Evolutionary conservation across 768 basidiomycete genomes (phyloP).

Genomic region (Panaeolus papilionaceus): DNA sequence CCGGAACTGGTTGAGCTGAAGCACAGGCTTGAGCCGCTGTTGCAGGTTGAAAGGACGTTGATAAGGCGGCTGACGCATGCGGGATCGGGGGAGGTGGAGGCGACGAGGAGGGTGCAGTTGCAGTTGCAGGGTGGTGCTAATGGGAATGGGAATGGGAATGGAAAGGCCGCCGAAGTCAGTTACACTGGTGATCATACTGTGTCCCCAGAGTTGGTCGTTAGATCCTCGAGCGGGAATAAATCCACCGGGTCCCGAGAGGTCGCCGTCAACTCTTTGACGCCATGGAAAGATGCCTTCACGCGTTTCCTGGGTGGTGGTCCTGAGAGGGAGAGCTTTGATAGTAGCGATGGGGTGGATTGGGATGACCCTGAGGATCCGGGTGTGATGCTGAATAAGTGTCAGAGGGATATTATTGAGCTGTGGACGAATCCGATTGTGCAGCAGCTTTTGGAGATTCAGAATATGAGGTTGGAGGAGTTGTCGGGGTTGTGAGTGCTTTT

Average conservation of each 20-base stretch:
- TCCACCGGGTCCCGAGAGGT: constrained; percentile 47
- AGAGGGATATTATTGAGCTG: constrained; percentile 67
- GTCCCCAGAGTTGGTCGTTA: not conserved
- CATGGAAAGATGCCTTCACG: constrained; percentile 58
- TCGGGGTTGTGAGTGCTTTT: constrained; percentile 68
- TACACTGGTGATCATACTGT: not conserved
- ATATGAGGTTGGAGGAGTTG: constrained; percentile 67
- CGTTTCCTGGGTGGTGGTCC: constrained; percentile 33
- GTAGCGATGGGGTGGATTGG: constrained; percentile 43
- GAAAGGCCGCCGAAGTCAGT: not conserved
- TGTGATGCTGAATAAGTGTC: constrained; percentile 59
- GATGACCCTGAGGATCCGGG: constrained; percentile 63
- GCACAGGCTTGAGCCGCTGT: constrained; percentile 64
- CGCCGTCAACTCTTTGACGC: constrained; percentile 54
- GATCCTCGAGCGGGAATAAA: not conserved
- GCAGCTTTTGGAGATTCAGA: constrained; percentile 55
- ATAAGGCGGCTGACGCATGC: constrained; percentile 60
- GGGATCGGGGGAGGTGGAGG: constrained; percentile 41
- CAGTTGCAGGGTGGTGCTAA: constrained; percentile 10
- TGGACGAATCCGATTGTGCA: constrained; percentile 67
- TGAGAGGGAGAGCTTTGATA: constrained; percentile 35
- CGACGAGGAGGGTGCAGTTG: constrained; percentile 20
- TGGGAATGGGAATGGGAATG: constrained; percentile 24
- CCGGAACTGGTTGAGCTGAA: constrained; percentile 58
- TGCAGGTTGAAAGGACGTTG: constrained; percentile 66